Evolutionary conservation across 1,284 basidiomycete genomes (phyloP).

Genomic region (Rhodotorula sp.): DNA sequence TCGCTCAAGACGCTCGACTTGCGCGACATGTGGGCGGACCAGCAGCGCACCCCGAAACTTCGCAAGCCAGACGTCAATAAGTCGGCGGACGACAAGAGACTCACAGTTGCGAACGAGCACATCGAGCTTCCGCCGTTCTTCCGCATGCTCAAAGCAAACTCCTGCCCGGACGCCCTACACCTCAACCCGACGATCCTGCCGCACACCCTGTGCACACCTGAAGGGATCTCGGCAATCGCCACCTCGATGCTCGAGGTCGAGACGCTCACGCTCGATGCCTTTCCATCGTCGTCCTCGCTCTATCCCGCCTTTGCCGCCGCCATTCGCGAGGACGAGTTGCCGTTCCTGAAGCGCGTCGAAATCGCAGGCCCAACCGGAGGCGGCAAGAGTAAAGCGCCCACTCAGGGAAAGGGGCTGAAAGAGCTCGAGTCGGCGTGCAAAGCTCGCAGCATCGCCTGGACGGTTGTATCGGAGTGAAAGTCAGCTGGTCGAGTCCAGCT

Average conservation of each 20-base stretch:
- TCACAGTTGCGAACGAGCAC: no score
- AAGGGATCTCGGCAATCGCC: not conserved
- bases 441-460: no score
- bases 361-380: no score
- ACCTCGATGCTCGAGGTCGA: not conserved
- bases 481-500: no score
- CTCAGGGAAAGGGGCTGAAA: no score
- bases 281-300: not conserved
- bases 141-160: not conserved
- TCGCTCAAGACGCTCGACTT: not conserved
- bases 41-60: no score
- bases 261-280: not conserved
- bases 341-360: not conserved
- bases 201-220: no score
- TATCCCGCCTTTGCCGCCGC: not conserved
- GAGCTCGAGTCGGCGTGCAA: no score
- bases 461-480: no score
- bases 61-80: not conserved
- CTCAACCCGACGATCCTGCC: not conserved
- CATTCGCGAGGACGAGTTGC: not conserved
- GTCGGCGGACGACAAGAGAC: no score
- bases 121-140: not conserved
- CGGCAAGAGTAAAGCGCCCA: no score
- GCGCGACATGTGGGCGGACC: slow-evolving; percentile 6
- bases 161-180: not conserved